Evolutionary conservation across 1,139 yeast species (phyloP).

Genomic region (Petasospora fabianii): DNA sequence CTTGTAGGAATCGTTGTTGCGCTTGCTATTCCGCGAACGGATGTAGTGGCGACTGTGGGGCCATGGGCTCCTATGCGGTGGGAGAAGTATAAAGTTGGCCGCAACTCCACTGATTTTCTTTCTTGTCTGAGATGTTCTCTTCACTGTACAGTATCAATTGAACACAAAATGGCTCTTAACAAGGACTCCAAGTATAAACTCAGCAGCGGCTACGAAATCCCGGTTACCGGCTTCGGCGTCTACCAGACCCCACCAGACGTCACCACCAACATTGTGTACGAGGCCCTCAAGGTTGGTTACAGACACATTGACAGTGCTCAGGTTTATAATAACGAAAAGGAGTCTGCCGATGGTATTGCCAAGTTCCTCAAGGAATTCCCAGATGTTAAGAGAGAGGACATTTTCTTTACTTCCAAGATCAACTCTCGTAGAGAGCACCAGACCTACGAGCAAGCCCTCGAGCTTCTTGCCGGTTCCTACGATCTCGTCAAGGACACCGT

Average conservation of each 20-base stretch:
- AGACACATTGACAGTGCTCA: slow-evolving; percentile 22
- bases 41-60: too few relatives aligned
- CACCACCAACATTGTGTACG: slow-evolving; percentile 9
- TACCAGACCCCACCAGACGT: slow-evolving; percentile 12
- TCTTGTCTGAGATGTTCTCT: too few relatives aligned
- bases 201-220: slow-evolving; percentile 18
- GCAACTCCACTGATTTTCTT: too few relatives aligned
- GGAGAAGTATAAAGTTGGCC: too few relatives aligned
- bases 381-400: slow-evolving; percentile 15
- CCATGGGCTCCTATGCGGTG: too few relatives aligned
- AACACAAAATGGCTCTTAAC: not conserved
- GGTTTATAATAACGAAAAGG: slow-evolving; percentile 8
- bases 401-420: slow-evolving; percentile 21
- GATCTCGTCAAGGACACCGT: slow-evolving; percentile 36
- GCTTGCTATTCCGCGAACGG: too few relatives aligned
- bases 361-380: slow-evolving; percentile 15
- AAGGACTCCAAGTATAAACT: slow-evolving; percentile 9
- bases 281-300: slow-evolving; percentile 25
- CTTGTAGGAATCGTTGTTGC: too few relatives aligned
- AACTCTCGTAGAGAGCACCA: slow-evolving; percentile 6
- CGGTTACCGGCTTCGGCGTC: slow-evolving; percentile 19
- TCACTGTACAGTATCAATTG: too few relatives aligned
- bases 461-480: slow-evolving; percentile 47
- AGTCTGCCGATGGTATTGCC: slow-evolving; percentile 16
- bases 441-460: slow-evolving; percentile 48